Percentiles rank a stretch among this genome's conserved stretches.
These are phyloP conservation scores for Colletotrichum nymphaeae DNA, from an alignment of 2,329 filamentous ascomycete genomes.

Conservation along the genomic window DNA sequence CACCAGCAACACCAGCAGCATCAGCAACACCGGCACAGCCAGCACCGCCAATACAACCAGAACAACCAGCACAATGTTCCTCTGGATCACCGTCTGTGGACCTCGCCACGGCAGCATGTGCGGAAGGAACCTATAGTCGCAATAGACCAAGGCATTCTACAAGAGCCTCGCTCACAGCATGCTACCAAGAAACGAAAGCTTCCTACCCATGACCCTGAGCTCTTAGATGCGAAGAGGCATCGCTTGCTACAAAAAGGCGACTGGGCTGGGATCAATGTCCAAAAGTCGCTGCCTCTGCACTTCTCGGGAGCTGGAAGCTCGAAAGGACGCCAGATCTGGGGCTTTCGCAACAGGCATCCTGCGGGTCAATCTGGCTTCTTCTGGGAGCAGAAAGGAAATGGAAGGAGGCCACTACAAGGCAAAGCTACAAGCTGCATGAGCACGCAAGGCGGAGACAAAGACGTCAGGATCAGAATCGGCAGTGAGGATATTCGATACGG, in stretches of 20 bases:
- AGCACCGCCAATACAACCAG: neutral
- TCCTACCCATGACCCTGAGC: neutral
- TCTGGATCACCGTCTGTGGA: no score
- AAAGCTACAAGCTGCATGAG: neutral
- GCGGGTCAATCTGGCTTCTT: neutral
- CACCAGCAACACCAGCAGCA: constrained; percentile 37
- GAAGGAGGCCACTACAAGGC: neutral
- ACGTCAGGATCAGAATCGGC: constrained; percentile 31
- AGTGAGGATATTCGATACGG: constrained; percentile 21
- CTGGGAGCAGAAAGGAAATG: neutral
- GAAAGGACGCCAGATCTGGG: constrained; percentile 22
- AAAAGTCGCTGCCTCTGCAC: constrained; percentile 41
- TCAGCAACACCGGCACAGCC: constrained; percentile 37
- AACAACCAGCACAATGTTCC: neutral
- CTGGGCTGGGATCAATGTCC: constrained; percentile 46
- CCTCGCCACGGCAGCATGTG: neutral
- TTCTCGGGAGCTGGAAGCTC: constrained; percentile 4
- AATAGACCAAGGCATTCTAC: neutral
- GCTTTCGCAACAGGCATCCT: constrained; percentile 3
- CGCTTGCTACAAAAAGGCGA: constrained; percentile 34
- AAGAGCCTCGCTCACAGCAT: neutral
- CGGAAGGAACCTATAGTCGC: neutral
- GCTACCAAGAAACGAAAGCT: neutral
- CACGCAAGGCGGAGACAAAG: constrained; percentile 1
- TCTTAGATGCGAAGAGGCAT: constrained; percentile 31